These are phyloP conservation scores for Vinca major DNA, from an alignment of 305 asterid genomes.

Conservation along the genomic window DNA sequence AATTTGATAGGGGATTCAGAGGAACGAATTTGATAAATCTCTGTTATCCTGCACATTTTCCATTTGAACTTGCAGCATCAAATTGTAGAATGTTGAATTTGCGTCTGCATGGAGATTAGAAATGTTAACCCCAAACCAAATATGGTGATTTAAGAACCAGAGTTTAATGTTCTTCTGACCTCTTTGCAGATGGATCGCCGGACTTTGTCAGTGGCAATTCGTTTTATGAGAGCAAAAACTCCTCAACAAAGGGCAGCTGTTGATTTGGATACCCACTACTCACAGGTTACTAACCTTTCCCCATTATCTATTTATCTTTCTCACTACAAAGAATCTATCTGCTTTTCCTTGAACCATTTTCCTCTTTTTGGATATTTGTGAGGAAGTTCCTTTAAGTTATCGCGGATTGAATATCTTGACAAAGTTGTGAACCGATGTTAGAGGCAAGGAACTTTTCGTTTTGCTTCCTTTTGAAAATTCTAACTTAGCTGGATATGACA, in stretches of 20 bases:
- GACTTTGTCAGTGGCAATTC: conserved; percentile 76
- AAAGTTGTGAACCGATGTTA: no score
- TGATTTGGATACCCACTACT: conserved; percentile 93
- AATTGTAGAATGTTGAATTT: neutral
- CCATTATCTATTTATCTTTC: neutral
- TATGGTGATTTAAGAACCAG: neutral
- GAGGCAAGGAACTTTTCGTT: no score
- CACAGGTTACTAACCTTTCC: conserved; percentile 37
- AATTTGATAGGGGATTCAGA: neutral
- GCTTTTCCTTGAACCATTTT: no score
- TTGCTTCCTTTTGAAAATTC: neutral
- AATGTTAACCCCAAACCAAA: neutral
- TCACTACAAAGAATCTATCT: neutral
- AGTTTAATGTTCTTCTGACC: conserved; percentile 8
- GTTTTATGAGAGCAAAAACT: conserved; percentile 83
- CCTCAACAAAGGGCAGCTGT: conserved; percentile 99
- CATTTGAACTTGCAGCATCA: conserved; percentile 6
- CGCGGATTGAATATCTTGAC: no score
- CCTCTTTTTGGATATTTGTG: neutral
- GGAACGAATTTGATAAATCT: neutral
- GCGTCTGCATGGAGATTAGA: neutral
- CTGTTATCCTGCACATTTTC: neutral
- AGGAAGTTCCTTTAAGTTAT: neutral
- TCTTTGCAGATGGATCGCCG: conserved; percentile 60
- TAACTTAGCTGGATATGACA: neutral